phyloP scores from a whole-genome alignment of 129 eudicot genomes.

The Tanacetum coccineum region DNA sequence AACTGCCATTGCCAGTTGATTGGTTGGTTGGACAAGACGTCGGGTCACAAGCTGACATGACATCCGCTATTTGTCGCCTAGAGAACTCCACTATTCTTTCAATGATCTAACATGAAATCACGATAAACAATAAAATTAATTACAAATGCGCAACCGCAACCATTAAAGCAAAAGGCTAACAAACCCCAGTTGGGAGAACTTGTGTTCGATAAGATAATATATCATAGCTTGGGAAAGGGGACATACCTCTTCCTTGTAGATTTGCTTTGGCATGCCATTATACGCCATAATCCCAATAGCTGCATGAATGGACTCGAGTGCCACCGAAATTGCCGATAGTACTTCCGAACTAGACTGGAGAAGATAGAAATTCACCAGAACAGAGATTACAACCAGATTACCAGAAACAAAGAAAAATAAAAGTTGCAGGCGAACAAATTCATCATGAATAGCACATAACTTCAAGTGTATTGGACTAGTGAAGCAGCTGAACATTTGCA shows the following conservation, averaged over 20 bases:
- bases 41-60: conserved; percentile 84
- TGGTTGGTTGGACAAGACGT: conserved; percentile 65
- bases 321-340: conserved; percentile 52
- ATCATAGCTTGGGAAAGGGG: conserved; percentile 15
- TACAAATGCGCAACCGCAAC: conserved; percentile 4
- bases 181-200: background rate
- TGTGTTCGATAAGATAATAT: background rate
- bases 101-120: conserved; percentile 52
- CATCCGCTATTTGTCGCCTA: conserved; percentile 76
- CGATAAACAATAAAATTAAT: conserved; percentile 12
- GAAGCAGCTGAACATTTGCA: background rate
- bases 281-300: conserved; percentile 82
- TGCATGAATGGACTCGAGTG: conserved; percentile 92
- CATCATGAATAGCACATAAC: conserved; percentile 6
- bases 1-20: conserved; percentile 54
- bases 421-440: background rate
- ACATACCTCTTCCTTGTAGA: conserved; percentile 91
- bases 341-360: conserved; percentile 72
- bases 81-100: conserved; percentile 93
- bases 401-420: background rate
- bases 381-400: conserved; percentile 8
- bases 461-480: conserved; percentile 7
- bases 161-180: conserved; percentile 15
- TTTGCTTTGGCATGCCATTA: conserved; percentile 82
- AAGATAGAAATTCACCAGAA: conserved; percentile 18